Evolutionary conservation across 2,329 filamentous ascomycete genomes (phyloP), one percentile per base, ranked within the genome.

Genomic region (Fusarium mangiferae): DNA sequence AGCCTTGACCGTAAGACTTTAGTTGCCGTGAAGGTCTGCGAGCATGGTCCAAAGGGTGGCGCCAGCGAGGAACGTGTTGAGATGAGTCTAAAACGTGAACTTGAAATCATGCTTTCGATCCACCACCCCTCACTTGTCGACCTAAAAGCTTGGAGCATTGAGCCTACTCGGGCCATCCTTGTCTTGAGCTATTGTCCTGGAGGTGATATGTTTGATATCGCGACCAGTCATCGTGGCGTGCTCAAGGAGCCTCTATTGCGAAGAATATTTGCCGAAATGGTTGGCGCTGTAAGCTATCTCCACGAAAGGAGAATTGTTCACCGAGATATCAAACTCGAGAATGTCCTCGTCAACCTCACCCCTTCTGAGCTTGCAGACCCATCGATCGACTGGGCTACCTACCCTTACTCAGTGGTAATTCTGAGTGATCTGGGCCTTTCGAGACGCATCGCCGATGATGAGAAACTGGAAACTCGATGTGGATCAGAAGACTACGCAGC

Each of bases 401-500:
- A 97, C 77, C 93, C 94, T 15, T 90, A 94, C 78, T 93, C 96
- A 5, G 89, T 98, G 60, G 90, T 96, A 63, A 98, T 95, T 4
- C 88, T 99, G 46, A 97, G 95, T 22, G 96, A 99, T 81, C 87
- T 99, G 18, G 96, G 96, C 20, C 90, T 99, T 18, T 97, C 95
- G 7, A 90, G 96, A 62, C 92, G 93, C 41, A 94, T 98, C 44
- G 90, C 94, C 22, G 92, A 94, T 71, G 94, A 94, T 59, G 94
- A 97, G 75, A 92, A 96, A 69, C 88, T 99, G n/a, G 94, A 94
- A 70, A 98, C 96, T 4, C 90, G 96, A 15, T 99, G 96, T 81
- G 96, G 96, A 38, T 97, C 94, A 45, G 96, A 98, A 83, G 96
- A 99, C 83, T 99, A 99, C 80, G 96, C 96, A 4, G 96, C 96